Evolutionary conservation across 768 basidiomycete species (phyloP), one percentile per base, ranked within the genome.

Genomic region (Boletellus ananas): DNA sequence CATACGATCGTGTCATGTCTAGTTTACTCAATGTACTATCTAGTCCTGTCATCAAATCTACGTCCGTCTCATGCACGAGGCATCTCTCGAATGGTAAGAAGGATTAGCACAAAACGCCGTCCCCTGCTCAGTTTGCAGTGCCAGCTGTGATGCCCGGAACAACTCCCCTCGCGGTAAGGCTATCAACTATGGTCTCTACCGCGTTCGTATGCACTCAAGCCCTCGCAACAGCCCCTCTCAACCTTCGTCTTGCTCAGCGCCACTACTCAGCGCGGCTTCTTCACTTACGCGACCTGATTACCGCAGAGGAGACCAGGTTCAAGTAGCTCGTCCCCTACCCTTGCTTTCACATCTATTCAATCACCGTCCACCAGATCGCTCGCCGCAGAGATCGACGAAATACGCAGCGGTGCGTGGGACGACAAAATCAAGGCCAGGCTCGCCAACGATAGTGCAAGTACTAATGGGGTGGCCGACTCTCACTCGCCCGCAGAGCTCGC

Each of bases 301-400:
- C 75, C 29, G 75, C 70, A 1, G 87, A 94, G 62, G 94, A 95
- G 70, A 65, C 70, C 25, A 81, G 79, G 50, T 96, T 94, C 79
- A 89, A 81, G 89, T 86, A 61, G 23, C 77, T 54, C 36, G 7
- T 2, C 38, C 36, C 40, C 27, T 12, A 13, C 33, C 16, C 31
- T 39, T n/a, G 2, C 12, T 16, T 41, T 18, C 14, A 25, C 45
- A 9, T n/a, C 20, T 31, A 16, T 17, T 41, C 42, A 55, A 20
- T 31, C 17, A 21, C 36, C 17, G 12, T 34, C 12, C 34, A 16
- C 8, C 8, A 91, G 90, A 67, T 69, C 67, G 31, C 73, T 93
- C 13, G 74, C 84, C 17, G 69, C 76, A 3, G 92, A 94, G 67
- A 89, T 94, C 39, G 81, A 88, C 43, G 81, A 82, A 2, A 87